Conservation (phyloP, 768 basidiomycete species). For the Serpula lacrymans region DNA sequence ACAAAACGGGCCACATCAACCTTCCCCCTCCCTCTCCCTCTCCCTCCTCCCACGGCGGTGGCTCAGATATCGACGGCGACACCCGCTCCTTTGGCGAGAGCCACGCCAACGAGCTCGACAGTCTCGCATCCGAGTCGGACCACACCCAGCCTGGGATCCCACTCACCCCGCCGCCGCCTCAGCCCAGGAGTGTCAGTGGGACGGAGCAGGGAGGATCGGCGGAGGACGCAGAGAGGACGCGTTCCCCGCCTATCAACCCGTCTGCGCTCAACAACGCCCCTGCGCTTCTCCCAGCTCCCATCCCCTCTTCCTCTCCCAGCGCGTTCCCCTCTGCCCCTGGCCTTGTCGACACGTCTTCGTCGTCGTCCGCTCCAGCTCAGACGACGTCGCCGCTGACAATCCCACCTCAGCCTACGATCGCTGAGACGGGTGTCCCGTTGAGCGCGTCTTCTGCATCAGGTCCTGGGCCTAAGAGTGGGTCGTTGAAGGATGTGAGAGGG, state of each 20-base stretch:
- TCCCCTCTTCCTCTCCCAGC: conserved; percentile 19
- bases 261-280: conserved; percentile 23
- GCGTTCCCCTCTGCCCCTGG: conserved; percentile 22
- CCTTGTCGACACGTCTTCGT: conserved; percentile 27
- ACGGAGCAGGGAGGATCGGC: conserved; percentile 6
- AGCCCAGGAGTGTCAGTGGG: too few species aligned
- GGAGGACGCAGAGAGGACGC: conserved; percentile 9
- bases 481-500: conserved; percentile 48
- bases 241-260: conserved; percentile 18
- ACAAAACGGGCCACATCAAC: conserved; percentile 62
- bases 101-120: conserved; percentile 69
- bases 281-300: conserved; percentile 6
- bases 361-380: conserved; percentile 38
- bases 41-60: too few species aligned
- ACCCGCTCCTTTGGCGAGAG: conserved; percentile 83
- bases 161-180: conserved; percentile 39
- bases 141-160: conserved; percentile 34
- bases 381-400: conserved; percentile 17
- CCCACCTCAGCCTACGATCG: conserved; percentile 56
- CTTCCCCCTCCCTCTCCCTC: conserved; percentile 44
- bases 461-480: conserved; percentile 65
- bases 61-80: conserved; percentile 66
- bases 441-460: conserved; percentile 49
- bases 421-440: conserved; percentile 76
- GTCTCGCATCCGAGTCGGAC: conserved; percentile 38